Percentiles rank a stretch among this genome's conserved stretches.
These are phyloP conservation scores for Echinochloa phyllopogon DNA, from an alignment of 176 grass and related monocot species.

Conservation along the genomic window DNA sequence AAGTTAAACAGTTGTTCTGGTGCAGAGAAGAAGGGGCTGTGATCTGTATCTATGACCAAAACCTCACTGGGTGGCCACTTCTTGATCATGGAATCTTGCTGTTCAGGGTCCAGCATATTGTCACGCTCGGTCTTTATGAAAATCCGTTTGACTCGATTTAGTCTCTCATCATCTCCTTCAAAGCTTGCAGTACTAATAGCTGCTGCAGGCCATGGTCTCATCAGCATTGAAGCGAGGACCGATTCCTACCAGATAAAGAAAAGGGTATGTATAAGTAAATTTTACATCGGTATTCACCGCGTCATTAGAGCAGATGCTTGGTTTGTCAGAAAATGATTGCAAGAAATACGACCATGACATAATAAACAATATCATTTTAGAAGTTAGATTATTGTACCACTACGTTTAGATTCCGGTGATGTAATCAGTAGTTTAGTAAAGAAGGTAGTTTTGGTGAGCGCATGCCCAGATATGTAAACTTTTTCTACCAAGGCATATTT, in stretches of 20 bases:
- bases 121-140: constrained; percentile 67
- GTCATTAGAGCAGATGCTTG: constrained; percentile 5
- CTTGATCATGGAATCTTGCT: constrained; percentile 77
- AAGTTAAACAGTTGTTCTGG: constrained; percentile 53
- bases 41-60: constrained; percentile 61
- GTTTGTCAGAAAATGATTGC: constrained; percentile 17
- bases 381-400: constrained; percentile 18
- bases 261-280: constrained; percentile 25
- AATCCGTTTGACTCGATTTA: constrained; percentile 48
- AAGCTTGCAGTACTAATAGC: constrained; percentile 52
- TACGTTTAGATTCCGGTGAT: constrained; percentile 1
- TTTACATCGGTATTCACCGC: neutral
- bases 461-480: neutral
- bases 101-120: constrained; percentile 55
- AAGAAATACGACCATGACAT: neutral
- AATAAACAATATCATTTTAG: neutral
- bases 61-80: constrained; percentile 73
- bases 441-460: neutral
- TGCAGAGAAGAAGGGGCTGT: constrained; percentile 78
- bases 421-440: neutral
- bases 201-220: constrained; percentile 60
- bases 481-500: neutral
- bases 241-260: constrained; percentile 53
- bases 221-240: constrained; percentile 60
- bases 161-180: constrained; percentile 40